Percentiles rank a stretch among this genome's conserved stretches.
These are phyloP conservation scores for Zymoseptoria ardabiliae DNA, from an alignment of 2,329 filamentous ascomycete species.

Conservation along the genomic window DNA sequence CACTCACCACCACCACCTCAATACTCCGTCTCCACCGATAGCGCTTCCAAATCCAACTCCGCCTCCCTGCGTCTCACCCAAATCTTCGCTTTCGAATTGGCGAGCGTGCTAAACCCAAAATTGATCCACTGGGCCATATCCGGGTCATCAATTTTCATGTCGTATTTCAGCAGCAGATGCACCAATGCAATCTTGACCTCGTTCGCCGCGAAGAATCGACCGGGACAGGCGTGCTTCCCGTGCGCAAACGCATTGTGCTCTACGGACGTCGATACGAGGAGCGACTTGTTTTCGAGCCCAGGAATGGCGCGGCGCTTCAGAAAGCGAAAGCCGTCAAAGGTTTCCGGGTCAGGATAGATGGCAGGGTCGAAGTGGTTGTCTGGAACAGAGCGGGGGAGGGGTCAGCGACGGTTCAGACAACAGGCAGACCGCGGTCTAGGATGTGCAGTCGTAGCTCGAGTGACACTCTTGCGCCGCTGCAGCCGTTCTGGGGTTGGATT, in stretches of 20 bases:
- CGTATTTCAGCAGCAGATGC: conserved; percentile 30
- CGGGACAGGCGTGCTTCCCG: conserved; percentile 30
- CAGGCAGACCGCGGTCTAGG: too few species aligned
- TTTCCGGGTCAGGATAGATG: conserved; percentile 15
- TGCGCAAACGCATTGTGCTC: conserved; percentile 25
- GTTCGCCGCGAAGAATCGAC: conserved; percentile 30
- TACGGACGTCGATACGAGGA: conserved; percentile 14
- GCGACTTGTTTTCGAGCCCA: conserved; percentile 15
- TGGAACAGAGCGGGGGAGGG: not conserved
- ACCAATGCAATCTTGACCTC: conserved; percentile 30
- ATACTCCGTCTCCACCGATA: not conserved
- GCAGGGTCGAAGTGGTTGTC: conserved; percentile 10
- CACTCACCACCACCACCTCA: not conserved
- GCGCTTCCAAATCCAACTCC: conserved; percentile 12
- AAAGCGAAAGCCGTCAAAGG: conserved; percentile 22
- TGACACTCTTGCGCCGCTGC: not conserved
- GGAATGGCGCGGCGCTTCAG: conserved; percentile 14
- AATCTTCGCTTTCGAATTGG: conserved; percentile 10
- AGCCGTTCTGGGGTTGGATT: not conserved
- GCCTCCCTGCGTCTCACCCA: conserved; percentile 7
- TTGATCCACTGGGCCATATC: conserved; percentile 3
- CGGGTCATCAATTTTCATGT: conserved; percentile 22
- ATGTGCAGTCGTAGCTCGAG: not conserved
- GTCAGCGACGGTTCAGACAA: not conserved
- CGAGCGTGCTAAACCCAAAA: conserved; percentile 7